phyloP scores from a whole-genome alignment of 768 basidiomycete species.

The Lentinus brumalis region DNA sequence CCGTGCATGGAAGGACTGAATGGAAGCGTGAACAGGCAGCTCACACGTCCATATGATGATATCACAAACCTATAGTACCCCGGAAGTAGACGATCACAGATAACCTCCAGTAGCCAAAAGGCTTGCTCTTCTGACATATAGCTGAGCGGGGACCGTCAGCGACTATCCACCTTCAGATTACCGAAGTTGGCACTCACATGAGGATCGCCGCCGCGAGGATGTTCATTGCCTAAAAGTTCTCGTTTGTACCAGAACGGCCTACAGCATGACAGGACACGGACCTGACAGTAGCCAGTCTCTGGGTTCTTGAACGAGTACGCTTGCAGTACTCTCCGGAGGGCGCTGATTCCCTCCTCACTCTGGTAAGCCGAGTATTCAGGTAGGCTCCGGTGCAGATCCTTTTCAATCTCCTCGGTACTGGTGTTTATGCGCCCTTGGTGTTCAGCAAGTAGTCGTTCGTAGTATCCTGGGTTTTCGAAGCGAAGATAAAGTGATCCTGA shows the following conservation, averaged over 20 bases:
- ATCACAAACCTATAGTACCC: conserved; percentile 88
- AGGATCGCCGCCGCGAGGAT: conserved; percentile 94
- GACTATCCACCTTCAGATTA: neutral
- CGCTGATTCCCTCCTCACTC: conserved; percentile 79
- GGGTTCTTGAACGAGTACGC: conserved; percentile 97
- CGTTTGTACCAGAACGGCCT: neutral
- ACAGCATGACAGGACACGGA: conserved; percentile 29
- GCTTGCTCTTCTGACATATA: conserved; percentile 99
- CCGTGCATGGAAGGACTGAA: conserved; percentile 96
- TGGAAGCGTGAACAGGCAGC: neutral
- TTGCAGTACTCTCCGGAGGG: conserved; percentile 86
- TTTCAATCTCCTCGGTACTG: conserved; percentile 98
- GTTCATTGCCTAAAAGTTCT: conserved; percentile 80
- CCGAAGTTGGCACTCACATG: conserved; percentile 53
- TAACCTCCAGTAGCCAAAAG: conserved; percentile 94
- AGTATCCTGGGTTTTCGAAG: conserved; percentile 82
- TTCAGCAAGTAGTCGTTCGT: conserved; percentile 71
- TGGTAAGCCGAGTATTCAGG: conserved; percentile 99
- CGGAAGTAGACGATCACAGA: conserved; percentile 92
- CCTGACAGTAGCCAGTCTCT: conserved; percentile 93
- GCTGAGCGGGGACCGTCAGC: conserved; percentile 42
- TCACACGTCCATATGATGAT: neutral
- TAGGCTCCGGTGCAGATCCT: conserved; percentile 92
- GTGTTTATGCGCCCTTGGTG: conserved; percentile 79
- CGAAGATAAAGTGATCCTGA: conserved; percentile 94